Evolutionary conservation across 495 filamentous ascomycete genomes (phyloP), one percentile per base, ranked within the genome.

Genomic region (Penicillium malachiteum): DNA sequence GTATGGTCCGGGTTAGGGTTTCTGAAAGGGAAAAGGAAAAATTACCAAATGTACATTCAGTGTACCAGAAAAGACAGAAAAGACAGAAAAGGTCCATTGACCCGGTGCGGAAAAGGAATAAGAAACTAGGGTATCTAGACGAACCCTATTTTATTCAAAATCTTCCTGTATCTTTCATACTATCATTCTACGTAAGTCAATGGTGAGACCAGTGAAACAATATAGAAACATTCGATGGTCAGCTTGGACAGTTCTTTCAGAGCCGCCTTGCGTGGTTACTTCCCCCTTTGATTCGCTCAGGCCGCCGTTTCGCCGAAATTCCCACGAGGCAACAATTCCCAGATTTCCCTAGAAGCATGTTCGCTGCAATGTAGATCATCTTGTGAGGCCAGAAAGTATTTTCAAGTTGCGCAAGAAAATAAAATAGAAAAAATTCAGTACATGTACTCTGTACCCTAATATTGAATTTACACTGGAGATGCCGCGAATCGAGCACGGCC

Each of bases 401-500:
- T n/a, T 4, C 21, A 26, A 26, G 21, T 26, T 34, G 32, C 44
- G 45, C 26, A 18, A 30, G 17, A 31, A 49, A 49, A 32, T 37
- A 30, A 45, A 56, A 40, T n/a, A 32, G 32, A 47, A 26, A 26
- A 26, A 26, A 2, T 26, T 26, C 21, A 26, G 21, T 1, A 1
- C 21, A 26, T 26, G 21, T 26, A 26, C 21, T 26, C 21, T 4
- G 21, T 26, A 26, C 21, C 21, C 21, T 26, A 26, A 26, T 26
- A 26, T 26, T 26, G 21, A 26, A 26, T 26, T 26, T 26, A 1
- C 21, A 26, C 21, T 26, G 21, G 21, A 26, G 21, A 26, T 26
- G 21, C 21, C 21, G 43, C 54, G 55, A 54, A 50, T 52, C 51
- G 50, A 57, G 60, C 60, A 60, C 54, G 54, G 54, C 37, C 54